Evolutionary conservation across 352 stramenopile species (phyloP).

Genomic region (Pilasporangium apinafurcum): DNA sequence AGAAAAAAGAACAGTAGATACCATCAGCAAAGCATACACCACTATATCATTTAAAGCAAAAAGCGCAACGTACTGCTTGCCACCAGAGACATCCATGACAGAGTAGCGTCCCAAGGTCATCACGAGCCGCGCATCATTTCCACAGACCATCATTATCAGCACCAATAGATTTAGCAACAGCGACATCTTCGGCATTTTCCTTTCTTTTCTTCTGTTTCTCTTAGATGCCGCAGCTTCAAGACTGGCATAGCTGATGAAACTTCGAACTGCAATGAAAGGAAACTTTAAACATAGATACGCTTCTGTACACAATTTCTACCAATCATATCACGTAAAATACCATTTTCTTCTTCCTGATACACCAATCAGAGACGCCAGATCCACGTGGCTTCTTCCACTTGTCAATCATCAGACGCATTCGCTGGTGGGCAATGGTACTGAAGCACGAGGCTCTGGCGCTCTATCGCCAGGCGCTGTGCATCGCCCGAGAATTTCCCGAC

Average conservation of each 20-base stretch:
- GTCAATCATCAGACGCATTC: too few species aligned
- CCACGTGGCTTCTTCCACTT: too few species aligned
- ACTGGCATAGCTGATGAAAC: too few species aligned
- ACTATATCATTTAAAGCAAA: conserved; percentile 1
- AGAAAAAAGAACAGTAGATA: not conserved
- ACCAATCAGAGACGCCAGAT: too few species aligned
- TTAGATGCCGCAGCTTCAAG: too few species aligned
- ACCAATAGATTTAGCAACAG: conserved; percentile 7
- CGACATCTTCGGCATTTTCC: conserved; percentile 5
- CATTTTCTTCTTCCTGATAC: too few species aligned
- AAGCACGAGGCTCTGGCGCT: conserved; percentile 47
- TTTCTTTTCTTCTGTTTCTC: conserved; percentile 8
- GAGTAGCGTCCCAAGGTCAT: not conserved
- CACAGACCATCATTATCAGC: not conserved
- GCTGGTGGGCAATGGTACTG: too few species aligned
- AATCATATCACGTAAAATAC: too few species aligned
- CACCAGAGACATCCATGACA: conserved; percentile 2
- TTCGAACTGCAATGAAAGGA: too few species aligned
- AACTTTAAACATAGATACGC: too few species aligned
- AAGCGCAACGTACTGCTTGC: not conserved
- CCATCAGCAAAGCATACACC: not conserved
- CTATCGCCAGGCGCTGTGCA: conserved; percentile 47
- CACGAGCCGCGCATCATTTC: conserved; percentile 3
- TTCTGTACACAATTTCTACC: too few species aligned
- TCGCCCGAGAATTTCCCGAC: conserved; percentile 46